A percentile compares a stretch with the other conserved stretches of the same genome.
These are phyloP conservation scores for Iris pallida DNA, from an alignment of 116 monocot species.

Conservation along the genomic window DNA sequence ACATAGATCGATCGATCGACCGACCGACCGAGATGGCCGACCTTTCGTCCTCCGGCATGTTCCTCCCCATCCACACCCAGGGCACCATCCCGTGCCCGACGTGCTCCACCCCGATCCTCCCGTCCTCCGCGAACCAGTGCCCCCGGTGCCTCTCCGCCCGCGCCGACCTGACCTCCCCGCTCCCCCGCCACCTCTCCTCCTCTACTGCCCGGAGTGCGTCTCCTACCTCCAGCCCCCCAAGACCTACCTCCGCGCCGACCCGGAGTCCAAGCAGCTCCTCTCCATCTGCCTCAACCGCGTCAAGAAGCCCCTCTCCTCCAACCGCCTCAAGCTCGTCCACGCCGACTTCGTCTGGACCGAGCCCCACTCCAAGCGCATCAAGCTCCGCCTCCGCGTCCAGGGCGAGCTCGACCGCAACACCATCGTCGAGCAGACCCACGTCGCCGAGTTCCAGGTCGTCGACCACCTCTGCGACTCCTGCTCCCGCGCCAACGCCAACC, in stretches of 20 bases:
- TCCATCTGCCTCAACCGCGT: conserved; percentile 49
- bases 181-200: conserved; percentile 61
- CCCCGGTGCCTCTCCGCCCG: conserved; percentile 54
- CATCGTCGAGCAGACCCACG: conserved; percentile 64
- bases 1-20: too few relatives aligned
- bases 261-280: conserved; percentile 72
- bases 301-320: conserved; percentile 14
- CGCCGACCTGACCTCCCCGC: conserved; percentile 64
- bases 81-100: conserved; percentile 71
- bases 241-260: conserved; percentile 54
- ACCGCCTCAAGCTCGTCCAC: conserved; percentile 43
- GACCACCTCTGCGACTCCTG: conserved; percentile 82
- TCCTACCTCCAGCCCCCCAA: conserved; percentile 75
- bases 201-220: conserved; percentile 75
- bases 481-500: conserved; percentile 58
- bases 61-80: conserved; percentile 45
- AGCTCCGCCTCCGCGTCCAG: conserved; percentile 60
- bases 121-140: conserved; percentile 85
- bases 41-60: conserved; percentile 39
- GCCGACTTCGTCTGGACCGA: conserved; percentile 91
- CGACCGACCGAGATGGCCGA: conserved; percentile 6
- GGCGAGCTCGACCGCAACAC: conserved; percentile 57
- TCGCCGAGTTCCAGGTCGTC: conserved; percentile 58
- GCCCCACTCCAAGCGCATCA: conserved; percentile 89
- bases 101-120: conserved; percentile 59